Percentiles rank a stretch among this genome's conserved stretches.
Evolutionary conservation across 2,329 filamentous ascomycete genomes (phyloP).

Genomic region (Lecanicillium sp.): DNA sequence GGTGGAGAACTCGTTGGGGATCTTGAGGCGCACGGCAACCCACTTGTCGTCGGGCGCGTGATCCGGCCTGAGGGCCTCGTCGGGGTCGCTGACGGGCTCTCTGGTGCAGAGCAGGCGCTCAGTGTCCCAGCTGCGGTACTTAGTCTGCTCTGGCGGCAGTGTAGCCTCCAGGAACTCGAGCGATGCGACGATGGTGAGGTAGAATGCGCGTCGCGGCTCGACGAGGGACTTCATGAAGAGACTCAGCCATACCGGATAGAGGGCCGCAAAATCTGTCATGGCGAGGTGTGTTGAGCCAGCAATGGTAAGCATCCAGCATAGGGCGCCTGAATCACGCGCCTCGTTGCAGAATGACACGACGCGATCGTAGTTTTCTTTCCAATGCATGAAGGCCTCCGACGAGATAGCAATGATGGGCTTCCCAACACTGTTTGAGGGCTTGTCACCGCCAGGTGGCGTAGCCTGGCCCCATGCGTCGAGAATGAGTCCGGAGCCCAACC

Average conservation of each 20-base stretch:
- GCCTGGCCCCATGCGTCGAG: slow-evolving; percentile 59
- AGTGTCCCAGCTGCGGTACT: slow-evolving; percentile 46
- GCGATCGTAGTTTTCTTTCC: slow-evolving; percentile 56
- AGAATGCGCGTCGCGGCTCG: slow-evolving; percentile 56
- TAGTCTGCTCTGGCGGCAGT: slow-evolving; percentile 40
- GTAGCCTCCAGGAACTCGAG: slow-evolving; percentile 56
- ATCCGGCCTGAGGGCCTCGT: slow-evolving; percentile 41
- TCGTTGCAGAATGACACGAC: slow-evolving; percentile 53
- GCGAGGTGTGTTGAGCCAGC: slow-evolving; percentile 59
- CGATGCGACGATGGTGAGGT: slow-evolving; percentile 56
- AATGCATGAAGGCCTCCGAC: slow-evolving; percentile 65
- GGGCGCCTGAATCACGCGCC: slow-evolving; percentile 38
- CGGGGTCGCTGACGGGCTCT: slow-evolving; percentile 30
- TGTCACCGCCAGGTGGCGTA: slow-evolving; percentile 38
- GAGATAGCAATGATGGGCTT: slow-evolving; percentile 58
- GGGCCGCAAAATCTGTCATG: slow-evolving; percentile 59
- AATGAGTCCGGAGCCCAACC: slow-evolving; percentile 57
- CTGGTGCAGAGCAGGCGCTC: slow-evolving; percentile 44
- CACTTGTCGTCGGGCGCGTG: slow-evolving; percentile 53
- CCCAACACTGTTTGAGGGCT: slow-evolving; percentile 37
- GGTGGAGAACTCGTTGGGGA: slow-evolving; percentile 51
- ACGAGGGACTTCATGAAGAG: slow-evolving; percentile 57
- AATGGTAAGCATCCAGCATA: slow-evolving; percentile 46
- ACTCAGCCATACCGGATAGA: slow-evolving; percentile 55
- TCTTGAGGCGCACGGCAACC: slow-evolving; percentile 50